Evolutionary conservation across 345 rosid species (phyloP), one percentile per base, ranked within the genome.

Genomic region (Rubroshorea leprosula): DNA sequence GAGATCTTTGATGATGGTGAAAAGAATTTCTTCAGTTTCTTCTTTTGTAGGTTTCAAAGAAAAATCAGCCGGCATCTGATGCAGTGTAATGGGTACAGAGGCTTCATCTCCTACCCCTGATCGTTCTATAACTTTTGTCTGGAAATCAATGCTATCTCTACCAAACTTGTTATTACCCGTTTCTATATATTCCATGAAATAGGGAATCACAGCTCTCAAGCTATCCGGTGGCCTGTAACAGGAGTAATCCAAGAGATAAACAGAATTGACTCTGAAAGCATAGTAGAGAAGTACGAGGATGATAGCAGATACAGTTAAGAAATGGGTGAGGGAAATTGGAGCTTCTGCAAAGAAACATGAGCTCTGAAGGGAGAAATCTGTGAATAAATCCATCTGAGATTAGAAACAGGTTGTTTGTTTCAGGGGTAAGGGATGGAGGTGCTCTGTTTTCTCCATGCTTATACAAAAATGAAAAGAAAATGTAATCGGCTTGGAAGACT

Each of bases 171-270:
- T 49, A 4, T 64, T 49, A 3, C 48, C 11, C 6, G 19, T 1
- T 1, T 74, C 69, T 1, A 71, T 20, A 53, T 81, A 80, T 45
- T 86, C 86, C 1, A 68, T 43, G 74, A 74, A 79, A 57, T 50
- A 45, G 5, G 81, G 45, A 62, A 55, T 29, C 0, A 79, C 61
- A 51, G 51, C 55, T 54, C 94, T 67, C 47, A 81, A 70, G 64
- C 51, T 50, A 26, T 74, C 81, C 0, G 77, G 60, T 1, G 87
- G 82, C 16, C 57, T 73, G 59, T 86, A 83, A 39, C 90, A 83
- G 26, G 64, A 18, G 68, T 75, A 83, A 61, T 83, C 86, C 7
- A 86, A 29, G 27, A 83, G 85, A 73, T 81, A 86, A n/a, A 80
- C 63, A 39, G 41, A 50, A 21, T 55, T 58, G 54, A 64, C 59